A percentile compares a stretch with the other conserved stretches of the same genome.
phyloP scores from a whole-genome alignment of 371 early-diverging fungal genomes.

The Mucor velutinosus region DNA sequence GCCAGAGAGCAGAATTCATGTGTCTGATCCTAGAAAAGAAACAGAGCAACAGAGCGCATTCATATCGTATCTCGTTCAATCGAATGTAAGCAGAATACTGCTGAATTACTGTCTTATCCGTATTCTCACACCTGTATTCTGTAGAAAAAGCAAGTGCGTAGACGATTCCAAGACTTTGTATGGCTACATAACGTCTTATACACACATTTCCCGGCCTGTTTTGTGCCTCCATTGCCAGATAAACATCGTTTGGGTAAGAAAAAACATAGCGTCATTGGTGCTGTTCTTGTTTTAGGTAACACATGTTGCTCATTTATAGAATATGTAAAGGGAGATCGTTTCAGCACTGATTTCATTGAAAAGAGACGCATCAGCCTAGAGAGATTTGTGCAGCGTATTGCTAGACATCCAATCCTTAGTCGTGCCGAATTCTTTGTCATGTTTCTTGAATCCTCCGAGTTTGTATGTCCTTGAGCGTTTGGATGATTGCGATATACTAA shows the following conservation, averaged over 20 bases:
- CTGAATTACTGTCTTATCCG: background rate
- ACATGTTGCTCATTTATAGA: constrained; percentile 47
- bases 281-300: background rate
- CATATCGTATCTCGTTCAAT: constrained; percentile 83
- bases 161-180: constrained; percentile 94
- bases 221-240: constrained; percentile 92
- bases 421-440: constrained; percentile 65
- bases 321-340: constrained; percentile 94
- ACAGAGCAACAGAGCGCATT: constrained; percentile 83
- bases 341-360: constrained; percentile 88
- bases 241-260: constrained; percentile 84
- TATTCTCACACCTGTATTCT: background rate
- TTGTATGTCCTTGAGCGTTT: constrained; percentile 42
- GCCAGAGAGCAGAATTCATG: constrained; percentile 20
- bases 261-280: background rate
- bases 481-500: background rate
- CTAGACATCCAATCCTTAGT: constrained; percentile 88
- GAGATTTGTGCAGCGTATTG: constrained; percentile 80
- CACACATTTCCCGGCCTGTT: constrained; percentile 77
- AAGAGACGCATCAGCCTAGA: constrained; percentile 76
- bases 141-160: constrained; percentile 57
- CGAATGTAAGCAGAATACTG: constrained; percentile 49
- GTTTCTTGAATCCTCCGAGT: constrained; percentile 84
- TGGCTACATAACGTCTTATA: constrained; percentile 80
- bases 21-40: constrained; percentile 82